These are phyloP conservation scores for Berberis vulgaris DNA, from an alignment of 164 flowering plant species.

Conservation along the genomic window DNA sequence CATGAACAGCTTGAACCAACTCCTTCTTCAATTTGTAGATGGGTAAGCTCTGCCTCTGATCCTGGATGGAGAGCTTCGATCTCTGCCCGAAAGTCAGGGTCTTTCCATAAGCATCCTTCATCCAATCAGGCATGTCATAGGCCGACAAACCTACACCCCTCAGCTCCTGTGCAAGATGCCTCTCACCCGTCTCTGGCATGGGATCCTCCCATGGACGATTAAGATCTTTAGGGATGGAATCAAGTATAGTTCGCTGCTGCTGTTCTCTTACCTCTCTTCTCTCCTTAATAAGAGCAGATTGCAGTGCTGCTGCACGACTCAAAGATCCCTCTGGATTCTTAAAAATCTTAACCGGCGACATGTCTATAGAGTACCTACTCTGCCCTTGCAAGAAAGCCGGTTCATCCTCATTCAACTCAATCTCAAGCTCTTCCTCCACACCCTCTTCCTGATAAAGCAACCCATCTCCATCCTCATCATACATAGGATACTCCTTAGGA, in stretches of 20 bases:
- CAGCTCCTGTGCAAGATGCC: conserved; percentile 96
- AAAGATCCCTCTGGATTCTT: conserved; percentile 93
- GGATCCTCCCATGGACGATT: conserved; percentile 99
- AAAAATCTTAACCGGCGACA: conserved; percentile 93
- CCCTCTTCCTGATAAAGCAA: conserved; percentile 75
- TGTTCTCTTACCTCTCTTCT: conserved; percentile 89
- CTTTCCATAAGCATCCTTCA: conserved; percentile 93
- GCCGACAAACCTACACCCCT: conserved; percentile 94
- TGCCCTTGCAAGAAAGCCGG: conserved; percentile 86
- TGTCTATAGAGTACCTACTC: conserved; percentile 69
- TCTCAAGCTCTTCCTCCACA: conserved; percentile 91
- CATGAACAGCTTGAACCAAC: conserved; percentile 76
- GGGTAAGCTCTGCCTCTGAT: conserved; percentile 87
- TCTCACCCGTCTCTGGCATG: conserved; percentile 96
- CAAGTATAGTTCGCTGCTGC: conserved; percentile 90
- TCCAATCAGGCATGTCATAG: conserved; percentile 98
- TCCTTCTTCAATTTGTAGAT: conserved; percentile 86
- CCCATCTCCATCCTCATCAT: conserved; percentile 70
- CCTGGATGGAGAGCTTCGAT: conserved; percentile 90
- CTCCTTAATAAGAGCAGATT: conserved; percentile 89
- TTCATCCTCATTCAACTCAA: conserved; percentile 90
- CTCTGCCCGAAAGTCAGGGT: conserved; percentile 89
- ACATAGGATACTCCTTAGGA: conserved; percentile 62
- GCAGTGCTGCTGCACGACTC: conserved; percentile 93
- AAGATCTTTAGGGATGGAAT: conserved; percentile 94